Base-by-base conservation (phyloP, 176 grass and related monocot species). In the Triticum turgidum region DNA sequence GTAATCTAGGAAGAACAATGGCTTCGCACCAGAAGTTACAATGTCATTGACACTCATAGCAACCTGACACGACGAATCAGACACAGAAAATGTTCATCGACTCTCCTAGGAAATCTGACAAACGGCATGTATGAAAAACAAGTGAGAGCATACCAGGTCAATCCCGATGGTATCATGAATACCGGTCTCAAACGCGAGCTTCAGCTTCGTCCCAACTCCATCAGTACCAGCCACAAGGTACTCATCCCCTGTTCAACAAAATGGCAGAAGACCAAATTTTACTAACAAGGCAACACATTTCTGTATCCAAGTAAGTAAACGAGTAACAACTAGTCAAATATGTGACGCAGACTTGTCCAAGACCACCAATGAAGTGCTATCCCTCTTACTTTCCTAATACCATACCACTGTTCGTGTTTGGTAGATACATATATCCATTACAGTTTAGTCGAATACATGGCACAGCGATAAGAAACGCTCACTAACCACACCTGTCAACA, bases 11-110 rank as follows among this genome's bases (percentile, higher is more conserved):
- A 99, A 99, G 82, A 99, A 99, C 63, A 99, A 66, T 61, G 97
- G 97, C 69, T 94, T 91, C 21, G 97, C 97, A 37, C 97, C 97
- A 5, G 94, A 94, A 30, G 97, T 99, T 80, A 99, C 77, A 74
- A 99, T 96, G 80, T 99, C 94, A 79, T 99, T 99, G 33, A 99
- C 97, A 51, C 97, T 99, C 97, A 99, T 99, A 77, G 97, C 94
- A 27, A 99, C 97, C 97, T 99, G 81, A 12, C 62, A 18, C 47
- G 7, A 81, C 17, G 61, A 61, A 49, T 3, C 65, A 76, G 44
- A 65, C 44, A 32, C 20, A 72, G 30, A 59, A 74, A 37, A 44
- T 10, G 70, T 2, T 29, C 61, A 82, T 12, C 18, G 25, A 76
- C 0, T 30, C 42, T 76, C 24, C 1, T 51, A 51, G 73, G 29